These are phyloP conservation scores for Mycena crocata DNA, from an alignment of 768 basidiomycete species.

Conservation along the genomic window DNA sequence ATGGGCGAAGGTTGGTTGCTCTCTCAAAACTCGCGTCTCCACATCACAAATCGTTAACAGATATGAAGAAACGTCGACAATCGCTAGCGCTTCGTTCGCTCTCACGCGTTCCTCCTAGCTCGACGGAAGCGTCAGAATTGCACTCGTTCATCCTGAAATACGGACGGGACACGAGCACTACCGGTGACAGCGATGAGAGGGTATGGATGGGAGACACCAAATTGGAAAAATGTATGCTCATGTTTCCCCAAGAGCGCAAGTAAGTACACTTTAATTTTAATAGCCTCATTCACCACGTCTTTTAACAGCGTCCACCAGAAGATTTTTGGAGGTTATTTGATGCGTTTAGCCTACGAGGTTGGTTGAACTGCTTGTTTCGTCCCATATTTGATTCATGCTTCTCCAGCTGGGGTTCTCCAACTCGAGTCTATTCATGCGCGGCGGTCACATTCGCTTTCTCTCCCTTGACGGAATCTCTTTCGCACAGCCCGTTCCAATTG, in stretches of 20 bases:
- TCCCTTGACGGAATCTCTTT: constrained; percentile 87
- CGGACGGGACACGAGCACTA: constrained; percentile 52
- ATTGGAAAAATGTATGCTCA: constrained; percentile 76
- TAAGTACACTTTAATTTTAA: constrained; percentile 51
- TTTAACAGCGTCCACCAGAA: constrained; percentile 87
- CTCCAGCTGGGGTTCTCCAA: constrained; percentile 78
- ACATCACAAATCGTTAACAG: constrained; percentile 46
- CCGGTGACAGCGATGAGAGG: constrained; percentile 50
- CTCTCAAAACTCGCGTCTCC: background rate
- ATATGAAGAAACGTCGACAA: constrained; percentile 69
- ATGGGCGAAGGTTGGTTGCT: constrained; percentile 76
- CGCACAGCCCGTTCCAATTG: constrained; percentile 84
- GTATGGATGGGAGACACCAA: constrained; percentile 84
- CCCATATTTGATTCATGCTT: background rate
- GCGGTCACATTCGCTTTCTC: constrained; percentile 72
- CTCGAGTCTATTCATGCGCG: constrained; percentile 72
- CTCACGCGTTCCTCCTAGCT: constrained; percentile 78
- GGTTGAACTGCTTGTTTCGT: constrained; percentile 2
- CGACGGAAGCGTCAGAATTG: constrained; percentile 72
- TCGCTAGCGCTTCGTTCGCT: constrained; percentile 68
- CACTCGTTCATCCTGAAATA: constrained; percentile 77
- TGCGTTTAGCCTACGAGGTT: constrained; percentile 80
- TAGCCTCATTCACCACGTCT: background rate
- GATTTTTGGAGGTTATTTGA: constrained; percentile 80
- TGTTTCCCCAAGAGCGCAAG: constrained; percentile 92